phyloP scores from a whole-genome alignment of 1,284 basidiomycete genomes.

The Sphaerobolus stellatus region DNA sequence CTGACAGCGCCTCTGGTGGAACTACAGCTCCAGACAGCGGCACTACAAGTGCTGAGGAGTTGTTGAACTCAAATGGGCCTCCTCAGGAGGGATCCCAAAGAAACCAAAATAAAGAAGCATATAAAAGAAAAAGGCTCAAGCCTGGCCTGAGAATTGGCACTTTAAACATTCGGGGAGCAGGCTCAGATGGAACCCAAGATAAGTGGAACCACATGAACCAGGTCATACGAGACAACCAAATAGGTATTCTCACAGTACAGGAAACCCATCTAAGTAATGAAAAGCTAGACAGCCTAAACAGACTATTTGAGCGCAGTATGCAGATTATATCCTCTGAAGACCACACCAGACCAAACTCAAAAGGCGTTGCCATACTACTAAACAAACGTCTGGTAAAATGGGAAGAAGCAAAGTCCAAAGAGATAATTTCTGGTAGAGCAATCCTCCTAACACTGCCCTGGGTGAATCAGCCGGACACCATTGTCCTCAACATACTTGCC shows the following conservation, averaged over 20 bases:
- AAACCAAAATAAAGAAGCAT: no score
- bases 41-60: no score
- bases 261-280: slow-evolving; percentile 31
- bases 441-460: slow-evolving; percentile 21
- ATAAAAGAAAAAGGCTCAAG: no score
- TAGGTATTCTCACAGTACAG: slow-evolving; percentile 30
- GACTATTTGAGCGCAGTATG: slow-evolving; percentile 19
- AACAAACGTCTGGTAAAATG: slow-evolving; percentile 28
- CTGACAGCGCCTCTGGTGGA: no score
- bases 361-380: slow-evolving; percentile 36
- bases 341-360: neutral
- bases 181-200: no score
- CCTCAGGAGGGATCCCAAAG: no score
- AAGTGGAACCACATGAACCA: slow-evolving; percentile 35
- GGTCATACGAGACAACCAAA: slow-evolving; percentile 25
- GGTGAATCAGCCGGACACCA: slow-evolving; percentile 14
- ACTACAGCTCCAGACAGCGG: no score
- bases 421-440: slow-evolving; percentile 34
- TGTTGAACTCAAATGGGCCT: no score
- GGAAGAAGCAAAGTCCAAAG: slow-evolving; percentile 5
- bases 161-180: no score
- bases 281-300: slow-evolving; percentile 9
- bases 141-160: no score
- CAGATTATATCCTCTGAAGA: slow-evolving; percentile 11
- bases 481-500: slow-evolving; percentile 24